Evolutionary conservation across 2,329 filamentous ascomycete species (phyloP).

Genomic region (Nectriaceae sp.): DNA sequence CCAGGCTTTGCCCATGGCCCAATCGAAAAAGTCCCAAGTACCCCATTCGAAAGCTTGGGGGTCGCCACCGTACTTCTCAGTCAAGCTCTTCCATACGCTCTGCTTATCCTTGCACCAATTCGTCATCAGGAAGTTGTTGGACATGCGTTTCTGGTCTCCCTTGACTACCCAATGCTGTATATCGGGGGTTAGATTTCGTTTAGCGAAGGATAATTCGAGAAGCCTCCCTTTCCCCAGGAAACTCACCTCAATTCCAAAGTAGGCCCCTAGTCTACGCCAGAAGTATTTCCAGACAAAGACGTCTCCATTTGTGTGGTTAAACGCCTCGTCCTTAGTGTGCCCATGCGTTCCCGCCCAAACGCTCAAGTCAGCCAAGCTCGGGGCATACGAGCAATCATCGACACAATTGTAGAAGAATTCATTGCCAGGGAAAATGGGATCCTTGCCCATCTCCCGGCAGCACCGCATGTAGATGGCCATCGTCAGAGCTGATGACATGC

Average conservation of each 20-base stretch:
- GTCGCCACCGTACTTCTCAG: conserved; percentile 2
- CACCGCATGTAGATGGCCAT: conserved; percentile 1
- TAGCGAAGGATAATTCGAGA: background rate
- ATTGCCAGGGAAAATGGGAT: conserved; percentile 1
- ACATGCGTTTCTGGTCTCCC: background rate
- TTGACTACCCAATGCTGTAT: background rate
- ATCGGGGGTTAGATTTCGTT: background rate
- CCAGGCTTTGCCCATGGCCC: conserved; percentile 1
- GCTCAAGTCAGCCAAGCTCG: conserved; percentile 8
- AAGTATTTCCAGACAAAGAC: conserved; percentile 6
- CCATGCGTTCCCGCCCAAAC: conserved; percentile 6
- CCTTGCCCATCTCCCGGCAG: background rate
- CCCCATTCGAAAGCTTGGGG: conserved; percentile 2
- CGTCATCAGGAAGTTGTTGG: background rate
- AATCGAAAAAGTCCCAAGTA: conserved; percentile 3
- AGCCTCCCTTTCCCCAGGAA: background rate
- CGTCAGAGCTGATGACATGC: conserved; percentile 2
- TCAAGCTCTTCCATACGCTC: background rate
- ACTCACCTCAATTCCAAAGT: conserved; percentile 3
- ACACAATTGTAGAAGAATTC: conserved; percentile 3
- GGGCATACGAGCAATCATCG: conserved; percentile 3
- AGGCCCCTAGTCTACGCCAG: background rate
- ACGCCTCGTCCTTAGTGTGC: conserved; percentile 8
- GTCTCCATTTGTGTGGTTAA: conserved; percentile 7
- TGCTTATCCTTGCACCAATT: conserved; percentile 5